Conservation (phyloP, 106 monocot genomes). For the Vanilla planifolia region DNA sequence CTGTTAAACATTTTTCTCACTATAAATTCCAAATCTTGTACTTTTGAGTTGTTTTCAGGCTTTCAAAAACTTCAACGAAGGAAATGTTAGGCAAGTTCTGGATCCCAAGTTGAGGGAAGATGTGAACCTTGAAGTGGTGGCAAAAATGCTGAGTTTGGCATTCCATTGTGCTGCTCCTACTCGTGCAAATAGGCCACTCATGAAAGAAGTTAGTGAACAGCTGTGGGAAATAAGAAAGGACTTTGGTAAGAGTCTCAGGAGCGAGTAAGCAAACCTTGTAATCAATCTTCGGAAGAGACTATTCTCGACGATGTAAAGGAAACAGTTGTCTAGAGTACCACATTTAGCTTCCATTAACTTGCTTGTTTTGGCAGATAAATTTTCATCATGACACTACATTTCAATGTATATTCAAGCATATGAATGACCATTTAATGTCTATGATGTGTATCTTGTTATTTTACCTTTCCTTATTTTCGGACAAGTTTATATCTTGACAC, state of each 20-base stretch:
- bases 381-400: no score
- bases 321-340: no score
- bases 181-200: constrained; percentile 50
- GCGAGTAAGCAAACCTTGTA: constrained; percentile 4
- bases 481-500: no score
- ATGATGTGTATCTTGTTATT: no score
- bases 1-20: background rate
- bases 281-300: background rate
- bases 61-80: constrained; percentile 59
- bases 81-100: constrained; percentile 22
- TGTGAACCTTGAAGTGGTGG: constrained; percentile 38
- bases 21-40: background rate
- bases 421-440: no score
- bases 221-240: constrained; percentile 85
- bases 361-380: no score
- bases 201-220: constrained; percentile 67
- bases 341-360: no score
- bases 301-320: background rate
- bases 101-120: constrained; percentile 38
- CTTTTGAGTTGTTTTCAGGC: constrained; percentile 30
- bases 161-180: constrained; percentile 81
- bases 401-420: no score
- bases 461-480: no score
- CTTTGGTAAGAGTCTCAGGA: constrained; percentile 27
- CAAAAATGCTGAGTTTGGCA: constrained; percentile 45